phyloP scores from a whole-genome alignment of 2,329 filamentous ascomycete species.

The Endoconidiophora polonica region DNA sequence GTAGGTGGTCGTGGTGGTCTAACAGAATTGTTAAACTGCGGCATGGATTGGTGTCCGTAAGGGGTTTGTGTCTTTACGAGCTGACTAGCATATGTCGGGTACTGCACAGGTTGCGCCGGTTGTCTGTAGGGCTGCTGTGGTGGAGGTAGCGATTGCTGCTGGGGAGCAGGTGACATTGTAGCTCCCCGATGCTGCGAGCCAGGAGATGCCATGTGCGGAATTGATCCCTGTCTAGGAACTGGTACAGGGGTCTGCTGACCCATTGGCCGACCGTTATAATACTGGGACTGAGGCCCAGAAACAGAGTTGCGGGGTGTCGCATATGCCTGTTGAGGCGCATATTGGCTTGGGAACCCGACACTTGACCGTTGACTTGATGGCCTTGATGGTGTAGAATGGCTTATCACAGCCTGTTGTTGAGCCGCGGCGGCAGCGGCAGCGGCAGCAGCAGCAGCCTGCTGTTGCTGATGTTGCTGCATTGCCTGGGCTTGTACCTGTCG shows the following conservation, averaged over 20 bases:
- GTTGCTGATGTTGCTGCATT: slow-evolving; percentile 15
- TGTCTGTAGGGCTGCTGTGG: slow-evolving; percentile 14
- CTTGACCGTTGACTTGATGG: slow-evolving; percentile 16
- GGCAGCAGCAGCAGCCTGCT: too few species aligned
- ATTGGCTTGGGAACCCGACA: slow-evolving; percentile 27
- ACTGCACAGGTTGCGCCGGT: slow-evolving; percentile 15
- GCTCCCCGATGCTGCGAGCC: slow-evolving; percentile 15
- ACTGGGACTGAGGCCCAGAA: slow-evolving; percentile 6
- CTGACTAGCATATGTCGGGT: slow-evolving; percentile 35
- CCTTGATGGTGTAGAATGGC: slow-evolving; percentile 4
- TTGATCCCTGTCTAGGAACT: slow-evolving; percentile 8
- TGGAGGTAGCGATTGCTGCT: slow-evolving; percentile 16
- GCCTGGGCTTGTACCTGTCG: slow-evolving; percentile 25
- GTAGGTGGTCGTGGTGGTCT: slow-evolving; percentile 4
- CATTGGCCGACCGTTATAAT: slow-evolving; percentile 9
- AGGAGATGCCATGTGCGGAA: slow-evolving; percentile 11
- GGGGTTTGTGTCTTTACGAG: slow-evolving; percentile 35
- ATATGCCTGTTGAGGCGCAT: slow-evolving; percentile 14
- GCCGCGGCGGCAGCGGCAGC: too few species aligned
- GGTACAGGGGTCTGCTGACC: slow-evolving; percentile 12
- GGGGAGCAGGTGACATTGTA: slow-evolving; percentile 19
- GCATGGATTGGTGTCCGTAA: slow-evolving; percentile 34
- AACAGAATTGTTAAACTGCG: slow-evolving; percentile 23
- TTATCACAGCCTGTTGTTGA: slow-evolving; percentile 5
- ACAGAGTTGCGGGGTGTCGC: slow-evolving; percentile 6